Conservation (phyloP, 805 yeast genomes). For the Candida sphagnicola region DNA sequence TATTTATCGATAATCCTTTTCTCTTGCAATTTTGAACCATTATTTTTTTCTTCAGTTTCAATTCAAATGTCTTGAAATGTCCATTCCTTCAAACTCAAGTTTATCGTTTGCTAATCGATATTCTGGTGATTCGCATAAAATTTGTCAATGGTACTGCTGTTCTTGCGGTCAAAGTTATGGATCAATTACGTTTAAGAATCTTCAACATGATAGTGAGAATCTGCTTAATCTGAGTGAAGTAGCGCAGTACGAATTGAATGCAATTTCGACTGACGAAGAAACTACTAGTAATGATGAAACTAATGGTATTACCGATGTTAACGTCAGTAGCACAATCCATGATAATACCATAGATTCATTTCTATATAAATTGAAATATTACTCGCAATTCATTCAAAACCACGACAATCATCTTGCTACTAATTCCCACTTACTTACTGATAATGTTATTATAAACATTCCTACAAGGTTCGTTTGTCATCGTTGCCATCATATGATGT, state of each 20-base stretch:
- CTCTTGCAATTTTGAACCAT: too few relatives aligned
- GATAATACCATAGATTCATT: too few relatives aligned
- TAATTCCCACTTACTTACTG: constrained; percentile 1
- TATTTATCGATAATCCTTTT: too few relatives aligned
- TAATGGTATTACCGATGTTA: too few relatives aligned
- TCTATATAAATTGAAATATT: constrained; percentile 21
- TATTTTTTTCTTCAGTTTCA: too few relatives aligned
- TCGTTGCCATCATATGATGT: constrained; percentile 40
- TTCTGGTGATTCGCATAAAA: constrained; percentile 14
- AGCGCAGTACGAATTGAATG: too few relatives aligned
- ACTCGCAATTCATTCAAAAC: constrained; percentile 15
- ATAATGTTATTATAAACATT: constrained; percentile 19
- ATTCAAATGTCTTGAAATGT: not conserved
- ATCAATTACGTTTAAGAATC: constrained; percentile 19
- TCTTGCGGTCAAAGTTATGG: constrained; percentile 39
- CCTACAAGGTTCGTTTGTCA: constrained; percentile 36
- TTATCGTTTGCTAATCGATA: not conserved
- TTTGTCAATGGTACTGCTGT: constrained; percentile 42
- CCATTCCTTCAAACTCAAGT: not conserved
- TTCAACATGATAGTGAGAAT: not conserved
- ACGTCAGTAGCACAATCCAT: too few relatives aligned
- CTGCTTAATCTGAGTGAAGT: not conserved
- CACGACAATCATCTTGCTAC: not conserved
- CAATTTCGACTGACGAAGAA: too few relatives aligned
- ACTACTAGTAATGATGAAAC: too few relatives aligned